Conservation (phyloP, 140 eudicot genomes). For the Anethum foeniculum region DNA sequence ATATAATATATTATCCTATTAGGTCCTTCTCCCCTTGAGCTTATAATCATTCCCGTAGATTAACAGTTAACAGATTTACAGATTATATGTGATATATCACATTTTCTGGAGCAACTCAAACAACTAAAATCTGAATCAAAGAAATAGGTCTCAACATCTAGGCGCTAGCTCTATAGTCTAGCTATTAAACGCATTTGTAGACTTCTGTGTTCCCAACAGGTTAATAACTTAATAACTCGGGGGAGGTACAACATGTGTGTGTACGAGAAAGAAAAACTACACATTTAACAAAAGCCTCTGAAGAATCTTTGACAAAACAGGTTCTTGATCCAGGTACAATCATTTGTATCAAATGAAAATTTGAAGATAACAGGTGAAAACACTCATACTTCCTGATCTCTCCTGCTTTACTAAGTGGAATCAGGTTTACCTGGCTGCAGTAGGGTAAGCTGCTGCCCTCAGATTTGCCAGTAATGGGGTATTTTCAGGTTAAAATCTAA, state of each 20-base stretch:
- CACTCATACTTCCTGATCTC: neutral
- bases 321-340: neutral
- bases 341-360: neutral
- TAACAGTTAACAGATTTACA: too few relatives aligned
- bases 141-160: neutral
- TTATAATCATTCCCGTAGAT: too few relatives aligned
- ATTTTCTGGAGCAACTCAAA: neutral
- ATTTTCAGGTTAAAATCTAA: neutral
- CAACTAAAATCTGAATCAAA: too few relatives aligned
- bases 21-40: too few relatives aligned
- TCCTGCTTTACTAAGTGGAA: neutral
- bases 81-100: too few relatives aligned
- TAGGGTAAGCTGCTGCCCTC: neutral
- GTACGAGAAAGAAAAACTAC: neutral
- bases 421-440: neutral
- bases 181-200: neutral
- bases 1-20: too few relatives aligned
- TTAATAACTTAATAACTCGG: neutral
- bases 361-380: neutral
- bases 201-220: neutral
- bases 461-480: neutral
- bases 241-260: neutral
- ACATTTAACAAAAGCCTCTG: neutral
- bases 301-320: neutral
- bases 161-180: neutral